These are phyloP conservation scores for Russula compacta DNA, from an alignment of 768 basidiomycete species.

Conservation along the genomic window DNA sequence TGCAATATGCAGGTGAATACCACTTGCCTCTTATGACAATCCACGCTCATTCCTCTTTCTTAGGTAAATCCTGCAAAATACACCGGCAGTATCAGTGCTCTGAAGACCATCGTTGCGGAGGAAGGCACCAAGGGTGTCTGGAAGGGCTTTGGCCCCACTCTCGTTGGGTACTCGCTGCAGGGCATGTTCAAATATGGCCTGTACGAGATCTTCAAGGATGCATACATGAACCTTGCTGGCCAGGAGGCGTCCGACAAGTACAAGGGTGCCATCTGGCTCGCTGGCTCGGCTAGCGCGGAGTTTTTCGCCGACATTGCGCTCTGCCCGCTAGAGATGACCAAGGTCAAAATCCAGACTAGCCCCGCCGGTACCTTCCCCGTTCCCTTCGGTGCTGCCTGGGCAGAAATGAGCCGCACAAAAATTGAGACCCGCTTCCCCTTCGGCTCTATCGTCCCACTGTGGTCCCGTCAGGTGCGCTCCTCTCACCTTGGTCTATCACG, in stretches of 20 bases:
- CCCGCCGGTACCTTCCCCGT: slow-evolving; percentile 68
- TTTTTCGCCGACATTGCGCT: slow-evolving; percentile 95
- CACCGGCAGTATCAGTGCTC: slow-evolving; percentile 51
- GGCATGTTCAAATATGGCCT: slow-evolving; percentile 99
- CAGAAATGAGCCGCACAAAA: slow-evolving; percentile 59
- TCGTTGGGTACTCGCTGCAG: slow-evolving; percentile 90
- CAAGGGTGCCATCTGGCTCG: slow-evolving; percentile 89
- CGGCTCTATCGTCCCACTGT: slow-evolving; percentile 76
- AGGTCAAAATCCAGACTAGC: slow-evolving; percentile 85
- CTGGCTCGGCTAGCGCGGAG: slow-evolving; percentile 89
- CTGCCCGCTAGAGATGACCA: slow-evolving; percentile 91
- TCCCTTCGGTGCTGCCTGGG: slow-evolving; percentile 59
- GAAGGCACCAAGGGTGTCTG: slow-evolving; percentile 82
- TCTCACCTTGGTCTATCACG: not conserved
- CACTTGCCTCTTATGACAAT: not conserved
- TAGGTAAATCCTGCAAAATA: slow-evolving; percentile 75
- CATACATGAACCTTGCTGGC: slow-evolving; percentile 82
- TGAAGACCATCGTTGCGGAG: slow-evolving; percentile 62
- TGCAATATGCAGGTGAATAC: slow-evolving; percentile 79
- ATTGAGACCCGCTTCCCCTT: slow-evolving; percentile 76
- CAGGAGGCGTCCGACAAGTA: slow-evolving; percentile 71
- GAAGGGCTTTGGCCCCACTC: slow-evolving; percentile 91
- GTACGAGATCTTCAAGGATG: slow-evolving; percentile 94
- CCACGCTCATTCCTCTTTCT: not conserved
- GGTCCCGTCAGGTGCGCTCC: slow-evolving; percentile 72